Conservation (phyloP, 208 protist genomes). For the Trypanosoma vivax region DNA sequence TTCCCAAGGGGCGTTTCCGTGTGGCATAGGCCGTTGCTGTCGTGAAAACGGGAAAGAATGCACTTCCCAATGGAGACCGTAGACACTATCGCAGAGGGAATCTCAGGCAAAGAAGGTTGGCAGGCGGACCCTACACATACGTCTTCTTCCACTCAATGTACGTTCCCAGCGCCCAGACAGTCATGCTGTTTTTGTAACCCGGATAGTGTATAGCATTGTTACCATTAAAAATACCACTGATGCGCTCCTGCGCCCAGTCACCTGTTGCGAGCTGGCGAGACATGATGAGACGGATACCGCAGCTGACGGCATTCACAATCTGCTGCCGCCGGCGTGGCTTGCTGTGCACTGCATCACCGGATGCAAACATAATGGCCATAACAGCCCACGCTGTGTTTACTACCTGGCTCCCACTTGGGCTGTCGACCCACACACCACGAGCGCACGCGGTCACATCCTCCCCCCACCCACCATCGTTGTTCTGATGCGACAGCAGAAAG, state of each 20-base stretch:
- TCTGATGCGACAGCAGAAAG: slow-evolving; percentile 93
- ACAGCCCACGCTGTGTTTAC: slow-evolving; percentile 96
- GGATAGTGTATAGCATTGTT: slow-evolving; percentile 97
- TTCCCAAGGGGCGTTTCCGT: too few species aligned
- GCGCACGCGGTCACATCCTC: slow-evolving; percentile 92
- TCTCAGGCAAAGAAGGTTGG: too few species aligned
- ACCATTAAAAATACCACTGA: slow-evolving; percentile 97
- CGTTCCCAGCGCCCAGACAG: slow-evolving; percentile 94
- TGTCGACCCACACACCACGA: slow-evolving; percentile 82
- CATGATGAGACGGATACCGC: slow-evolving; percentile 82
- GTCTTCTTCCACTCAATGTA: slow-evolving; percentile 67
- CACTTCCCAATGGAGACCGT: too few species aligned
- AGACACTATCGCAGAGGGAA: too few species aligned
- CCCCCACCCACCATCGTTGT: slow-evolving; percentile 93
- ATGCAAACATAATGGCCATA: slow-evolving; percentile 89
- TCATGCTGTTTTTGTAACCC: slow-evolving; percentile 94
- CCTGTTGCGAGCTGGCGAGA: slow-evolving; percentile 75
- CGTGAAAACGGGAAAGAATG: too few species aligned
- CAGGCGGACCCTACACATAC: slow-evolving; percentile 18
- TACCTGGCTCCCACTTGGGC: slow-evolving; percentile 85
- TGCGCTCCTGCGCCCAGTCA: slow-evolving; percentile 91
- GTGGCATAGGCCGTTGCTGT: too few species aligned
- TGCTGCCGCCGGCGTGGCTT: slow-evolving; percentile 21
- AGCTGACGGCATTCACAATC: slow-evolving; percentile 62
- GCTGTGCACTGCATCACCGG: slow-evolving; percentile 31